Conservation (phyloP, 306 rosid genomes). For the Cucumis melo region DNA sequence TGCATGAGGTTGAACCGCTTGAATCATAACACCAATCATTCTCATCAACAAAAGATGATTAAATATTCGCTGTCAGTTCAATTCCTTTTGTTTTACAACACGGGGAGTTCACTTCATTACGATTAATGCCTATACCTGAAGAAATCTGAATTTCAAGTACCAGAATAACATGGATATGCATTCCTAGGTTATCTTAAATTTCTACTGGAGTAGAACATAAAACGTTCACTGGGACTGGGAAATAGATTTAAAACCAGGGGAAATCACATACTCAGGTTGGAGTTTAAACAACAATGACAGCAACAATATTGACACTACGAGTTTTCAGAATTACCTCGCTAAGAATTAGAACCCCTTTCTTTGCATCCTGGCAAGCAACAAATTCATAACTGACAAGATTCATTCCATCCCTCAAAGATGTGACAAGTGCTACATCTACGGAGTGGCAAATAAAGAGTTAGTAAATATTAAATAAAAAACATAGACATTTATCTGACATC, state of each 20-base stretch:
- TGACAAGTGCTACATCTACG: constrained; percentile 72
- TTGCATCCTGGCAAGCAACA: constrained; percentile 82
- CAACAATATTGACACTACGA: background rate
- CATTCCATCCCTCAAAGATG: constrained; percentile 87
- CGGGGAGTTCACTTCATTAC: background rate
- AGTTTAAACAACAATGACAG: constrained; percentile 7
- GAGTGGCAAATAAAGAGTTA: constrained; percentile 8
- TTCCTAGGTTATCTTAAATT: background rate
- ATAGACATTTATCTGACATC: background rate
- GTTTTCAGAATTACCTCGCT: constrained; percentile 49
- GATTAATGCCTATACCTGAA: background rate
- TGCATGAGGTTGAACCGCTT: background rate
- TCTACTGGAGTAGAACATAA: background rate
- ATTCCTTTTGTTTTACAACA: background rate
- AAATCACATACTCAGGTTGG: background rate
- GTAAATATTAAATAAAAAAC: background rate
- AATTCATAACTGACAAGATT: constrained; percentile 85
- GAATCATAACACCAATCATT: background rate
- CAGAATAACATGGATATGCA: background rate
- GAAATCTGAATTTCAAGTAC: background rate
- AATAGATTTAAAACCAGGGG: background rate
- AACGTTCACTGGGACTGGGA: background rate
- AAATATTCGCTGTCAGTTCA: background rate
- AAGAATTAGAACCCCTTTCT: constrained; percentile 77
- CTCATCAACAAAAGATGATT: background rate